phyloP scores from a whole-genome alignment of 768 basidiomycete species.

The Tremella yokohamensis region DNA sequence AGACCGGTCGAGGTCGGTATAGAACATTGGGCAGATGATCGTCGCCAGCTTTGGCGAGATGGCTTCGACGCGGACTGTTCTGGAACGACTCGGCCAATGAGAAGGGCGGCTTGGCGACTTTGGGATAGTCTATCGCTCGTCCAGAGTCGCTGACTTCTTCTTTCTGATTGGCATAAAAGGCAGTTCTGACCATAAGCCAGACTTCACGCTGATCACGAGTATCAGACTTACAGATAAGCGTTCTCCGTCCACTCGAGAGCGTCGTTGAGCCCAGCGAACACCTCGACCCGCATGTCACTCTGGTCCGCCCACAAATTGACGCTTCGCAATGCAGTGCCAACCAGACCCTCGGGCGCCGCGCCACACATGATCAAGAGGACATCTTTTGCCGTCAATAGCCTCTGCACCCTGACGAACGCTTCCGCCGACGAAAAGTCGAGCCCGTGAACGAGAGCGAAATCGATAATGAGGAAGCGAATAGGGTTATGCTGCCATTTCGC shows the following conservation, averaged over 20 bases:
- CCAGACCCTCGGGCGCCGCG: constrained; percentile 57
- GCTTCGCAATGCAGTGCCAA: constrained; percentile 69
- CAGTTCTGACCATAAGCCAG: constrained; percentile 30
- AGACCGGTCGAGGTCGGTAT: neutral
- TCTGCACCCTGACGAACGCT: constrained; percentile 85
- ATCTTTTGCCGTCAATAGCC: constrained; percentile 68
- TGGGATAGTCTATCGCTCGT: constrained; percentile 41
- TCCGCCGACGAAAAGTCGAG: constrained; percentile 95
- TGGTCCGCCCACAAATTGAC: constrained; percentile 68
- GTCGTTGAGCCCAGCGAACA: constrained; percentile 77
- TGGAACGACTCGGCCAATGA: constrained; percentile 55
- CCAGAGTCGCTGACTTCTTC: constrained; percentile 10
- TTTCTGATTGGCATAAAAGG: constrained; percentile 44
- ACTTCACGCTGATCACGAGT: constrained; percentile 52
- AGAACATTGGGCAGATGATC: constrained; percentile 54
- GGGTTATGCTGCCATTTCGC: constrained; percentile 70
- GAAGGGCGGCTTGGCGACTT: constrained; percentile 53
- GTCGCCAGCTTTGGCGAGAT: constrained; percentile 68
- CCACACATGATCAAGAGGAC: constrained; percentile 89
- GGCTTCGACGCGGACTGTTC: constrained; percentile 65
- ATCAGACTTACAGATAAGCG: constrained; percentile 68
- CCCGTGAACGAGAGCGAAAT: constrained; percentile 77
- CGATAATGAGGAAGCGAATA: constrained; percentile 84
- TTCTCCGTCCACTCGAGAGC: constrained; percentile 98
- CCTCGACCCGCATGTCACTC: constrained; percentile 69